Conservation (phyloP, 441 rosid genomes). For the Biscutella laevigata region DNA sequence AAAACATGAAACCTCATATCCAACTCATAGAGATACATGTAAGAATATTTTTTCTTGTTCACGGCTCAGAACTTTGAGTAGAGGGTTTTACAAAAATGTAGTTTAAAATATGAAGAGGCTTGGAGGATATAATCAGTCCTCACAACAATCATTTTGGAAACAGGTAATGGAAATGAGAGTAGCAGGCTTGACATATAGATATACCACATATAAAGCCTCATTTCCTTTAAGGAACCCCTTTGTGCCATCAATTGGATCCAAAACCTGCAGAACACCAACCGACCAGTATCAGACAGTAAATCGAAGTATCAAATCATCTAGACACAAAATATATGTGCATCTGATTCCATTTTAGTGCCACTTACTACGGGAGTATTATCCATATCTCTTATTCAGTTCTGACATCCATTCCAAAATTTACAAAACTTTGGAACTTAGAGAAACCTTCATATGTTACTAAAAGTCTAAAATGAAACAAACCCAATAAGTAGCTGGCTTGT, state of each 20-base stretch:
- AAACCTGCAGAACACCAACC: slow-evolving; percentile 42
- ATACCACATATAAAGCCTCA: slow-evolving; percentile 79
- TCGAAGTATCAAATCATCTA: not conserved
- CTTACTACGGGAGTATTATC: too few relatives aligned
- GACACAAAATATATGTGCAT: not conserved
- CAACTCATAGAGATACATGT: not conserved
- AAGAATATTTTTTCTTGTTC: not conserved
- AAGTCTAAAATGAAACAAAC: slow-evolving; percentile 29
- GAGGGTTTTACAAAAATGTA: not conserved
- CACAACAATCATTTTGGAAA: too few relatives aligned
- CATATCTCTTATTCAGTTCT: not conserved
- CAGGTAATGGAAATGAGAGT: not conserved
- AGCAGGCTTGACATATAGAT: slow-evolving; percentile 13
- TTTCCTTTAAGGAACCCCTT: slow-evolving; percentile 68
- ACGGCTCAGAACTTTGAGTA: not conserved
- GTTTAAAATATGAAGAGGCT: not conserved
- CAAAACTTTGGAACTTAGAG: not conserved
- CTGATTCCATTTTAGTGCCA: not conserved
- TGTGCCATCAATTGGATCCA: slow-evolving; percentile 94
- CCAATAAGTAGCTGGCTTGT: slow-evolving; percentile 77
- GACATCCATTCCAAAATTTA: not conserved
- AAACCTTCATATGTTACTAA: not conserved
- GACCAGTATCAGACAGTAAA: not conserved
- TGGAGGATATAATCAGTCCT: too few relatives aligned
- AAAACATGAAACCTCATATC: not conserved